Base-by-base conservation (phyloP, 2,329 filamentous ascomycete species). In the Cladobotryum mycophilum region DNA sequence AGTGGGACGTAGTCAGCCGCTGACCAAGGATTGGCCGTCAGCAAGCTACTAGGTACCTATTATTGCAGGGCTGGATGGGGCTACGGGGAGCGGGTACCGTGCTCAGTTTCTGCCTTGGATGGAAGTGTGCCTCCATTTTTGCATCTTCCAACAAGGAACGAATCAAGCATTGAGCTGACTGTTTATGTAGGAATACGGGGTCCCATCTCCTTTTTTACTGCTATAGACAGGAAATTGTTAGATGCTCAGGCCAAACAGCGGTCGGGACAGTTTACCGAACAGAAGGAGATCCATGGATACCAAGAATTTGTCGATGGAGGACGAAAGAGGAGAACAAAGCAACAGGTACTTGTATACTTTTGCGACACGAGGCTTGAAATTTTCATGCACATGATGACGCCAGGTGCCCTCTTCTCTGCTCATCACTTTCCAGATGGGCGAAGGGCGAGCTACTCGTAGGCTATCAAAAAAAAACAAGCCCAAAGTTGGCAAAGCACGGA, bases 1-100 rank as follows among this genome's bases (percentile, higher is more conserved):
- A 48, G 50, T 52, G 50, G 45, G 41, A 48, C 45, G 45, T 40
- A 48, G 50, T 52, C 50, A 52, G 41, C 50, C 50, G 50, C 45
- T 46, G n/a, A 35, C 45, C 43, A 40, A 43, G 50, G 50, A 52
- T 52, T 52, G 50, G 40, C 34, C 43, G 50, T 52, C 45, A 52
- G 50, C 50, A 48, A 41, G 36, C 36, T 38, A 38, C 50, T 48
- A 37, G 41, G n/a, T n/a, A n/a, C n/a, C n/a, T 49, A 18, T 43
- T 30, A 44, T 41, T 49, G 47, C 47, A 49, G 47, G 49, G 34
- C 49, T 38, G 49, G 49, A n/a, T 38, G 14, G 14, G 17, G 25
- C 25, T 7, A 30, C 25, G 25, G 25, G 25, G 25, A 47, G 49
- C 49, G 49, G 49, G 47, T 47, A 51, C 49, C 25, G 25, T 30